A percentile compares a stretch with the other conserved stretches of the same genome.
Conservation (phyloP, 768 basidiomycete genomes). For the Symmetrospora coprosmae region DNA sequence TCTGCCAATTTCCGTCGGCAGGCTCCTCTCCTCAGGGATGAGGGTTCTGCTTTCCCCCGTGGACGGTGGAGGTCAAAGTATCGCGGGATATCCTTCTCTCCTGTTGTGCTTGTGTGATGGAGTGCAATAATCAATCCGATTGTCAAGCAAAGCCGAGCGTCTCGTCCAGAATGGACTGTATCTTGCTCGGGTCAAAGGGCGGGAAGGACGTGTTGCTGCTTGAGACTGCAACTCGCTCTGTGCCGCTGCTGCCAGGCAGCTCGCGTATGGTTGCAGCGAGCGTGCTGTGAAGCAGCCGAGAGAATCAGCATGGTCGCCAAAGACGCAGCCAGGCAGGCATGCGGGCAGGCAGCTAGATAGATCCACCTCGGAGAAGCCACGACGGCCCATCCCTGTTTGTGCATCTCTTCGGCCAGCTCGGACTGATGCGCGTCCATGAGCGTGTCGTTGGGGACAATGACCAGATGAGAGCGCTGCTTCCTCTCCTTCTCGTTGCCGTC, state of each 20-base stretch:
- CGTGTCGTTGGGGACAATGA: slow-evolving; percentile 77
- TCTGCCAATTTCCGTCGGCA: background rate
- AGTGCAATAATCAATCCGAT: background rate
- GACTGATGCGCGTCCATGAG: slow-evolving; percentile 86
- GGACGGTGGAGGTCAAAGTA: slow-evolving; percentile 10
- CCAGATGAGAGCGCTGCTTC: slow-evolving; percentile 50
- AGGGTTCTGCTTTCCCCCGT: too few species aligned
- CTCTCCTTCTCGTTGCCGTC: too few species aligned
- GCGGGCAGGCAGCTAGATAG: too few species aligned
- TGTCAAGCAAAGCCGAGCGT: background rate
- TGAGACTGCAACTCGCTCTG: background rate
- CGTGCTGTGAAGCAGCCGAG: background rate
- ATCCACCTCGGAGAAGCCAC: slow-evolving; percentile 11
- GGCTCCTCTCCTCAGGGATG: background rate
- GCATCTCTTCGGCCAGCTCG: slow-evolving; percentile 62
- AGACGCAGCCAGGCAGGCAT: background rate
- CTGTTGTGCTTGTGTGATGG: background rate
- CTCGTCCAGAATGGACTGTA: slow-evolving; percentile 3
- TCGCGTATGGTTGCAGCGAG: background rate
- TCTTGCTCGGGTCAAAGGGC: background rate
- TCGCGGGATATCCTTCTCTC: background rate
- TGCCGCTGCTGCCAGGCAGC: background rate
- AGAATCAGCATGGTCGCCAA: background rate
- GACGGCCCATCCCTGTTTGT: slow-evolving; percentile 21
- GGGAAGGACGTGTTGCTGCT: slow-evolving; percentile 3